A percentile compares a stretch with the other conserved stretches of the same genome.
These are phyloP conservation scores for Phanerochaete sordida DNA, from an alignment of 768 basidiomycete genomes.

Conservation along the genomic window DNA sequence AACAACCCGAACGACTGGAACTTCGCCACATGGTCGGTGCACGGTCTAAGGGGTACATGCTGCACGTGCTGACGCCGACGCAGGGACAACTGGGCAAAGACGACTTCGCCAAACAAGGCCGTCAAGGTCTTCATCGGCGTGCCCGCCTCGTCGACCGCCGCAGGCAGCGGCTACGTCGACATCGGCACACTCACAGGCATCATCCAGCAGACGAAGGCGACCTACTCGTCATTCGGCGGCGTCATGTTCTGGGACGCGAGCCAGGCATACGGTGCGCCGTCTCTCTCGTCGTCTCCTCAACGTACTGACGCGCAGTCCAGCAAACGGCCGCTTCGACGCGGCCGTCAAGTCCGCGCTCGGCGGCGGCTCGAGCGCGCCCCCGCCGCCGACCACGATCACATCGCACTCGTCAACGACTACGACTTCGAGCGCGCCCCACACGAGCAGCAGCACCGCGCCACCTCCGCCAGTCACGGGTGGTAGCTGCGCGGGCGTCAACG, in stretches of 20 bases:
- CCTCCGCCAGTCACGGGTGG: constrained; percentile 16
- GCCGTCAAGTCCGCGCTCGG: constrained; percentile 21
- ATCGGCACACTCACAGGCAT: constrained; percentile 44
- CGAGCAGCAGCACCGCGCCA: constrained; percentile 9
- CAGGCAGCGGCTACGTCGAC: constrained; percentile 57
- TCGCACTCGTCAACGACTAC: neutral
- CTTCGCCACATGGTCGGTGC: constrained; percentile 53
- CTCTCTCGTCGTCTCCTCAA: too few species aligned
- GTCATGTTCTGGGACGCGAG: constrained; percentile 43
- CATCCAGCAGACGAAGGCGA: constrained; percentile 45
- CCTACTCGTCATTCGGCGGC: constrained; percentile 62
- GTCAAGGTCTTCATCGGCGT: constrained; percentile 67
- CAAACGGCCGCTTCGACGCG: constrained; percentile 22
- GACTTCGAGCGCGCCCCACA: constrained; percentile 10
- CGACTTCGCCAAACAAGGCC: constrained; percentile 52
- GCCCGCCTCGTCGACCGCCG: constrained; percentile 53
- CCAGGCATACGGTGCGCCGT: constrained; percentile 20
- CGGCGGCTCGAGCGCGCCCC: constrained; percentile 12
- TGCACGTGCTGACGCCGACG: neutral
- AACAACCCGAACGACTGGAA: constrained; percentile 46
- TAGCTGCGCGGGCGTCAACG: constrained; percentile 22
- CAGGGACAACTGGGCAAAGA: constrained; percentile 67
- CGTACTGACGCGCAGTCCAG: constrained; percentile 6
- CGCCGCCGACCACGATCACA: neutral
- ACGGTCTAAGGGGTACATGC: neutral